Conservation (phyloP, 164 flowering plant species). For the Tetrastigma voinierianum region DNA sequence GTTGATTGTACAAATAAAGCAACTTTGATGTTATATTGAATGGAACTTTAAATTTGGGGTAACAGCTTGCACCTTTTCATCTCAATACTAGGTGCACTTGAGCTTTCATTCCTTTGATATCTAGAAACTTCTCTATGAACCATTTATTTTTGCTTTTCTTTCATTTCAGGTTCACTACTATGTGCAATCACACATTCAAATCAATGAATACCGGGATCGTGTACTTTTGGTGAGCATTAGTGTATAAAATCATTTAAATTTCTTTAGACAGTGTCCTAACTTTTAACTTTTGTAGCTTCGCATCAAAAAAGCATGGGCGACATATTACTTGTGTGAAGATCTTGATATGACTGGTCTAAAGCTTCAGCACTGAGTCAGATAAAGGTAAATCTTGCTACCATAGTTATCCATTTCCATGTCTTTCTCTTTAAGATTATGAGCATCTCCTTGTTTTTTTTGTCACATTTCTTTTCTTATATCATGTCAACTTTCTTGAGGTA, state of each 20-base stretch:
- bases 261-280: slow-evolving; percentile 2
- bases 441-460: no score
- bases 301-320: slow-evolving; percentile 63
- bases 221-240: slow-evolving; percentile 69
- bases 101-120: not conserved
- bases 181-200: slow-evolving; percentile 95
- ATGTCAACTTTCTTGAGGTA: no score
- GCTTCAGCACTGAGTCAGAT: slow-evolving; percentile 85
- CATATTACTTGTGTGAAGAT: slow-evolving; percentile 79
- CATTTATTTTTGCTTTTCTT: slow-evolving; percentile 11
- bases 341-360: slow-evolving; percentile 96
- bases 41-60: not conserved
- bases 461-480: no score
- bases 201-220: slow-evolving; percentile 94
- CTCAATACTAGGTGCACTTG: not conserved
- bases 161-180: slow-evolving; percentile 70
- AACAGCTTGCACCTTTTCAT: not conserved
- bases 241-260: not conserved
- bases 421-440: no score
- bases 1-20: not conserved
- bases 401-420: no score
- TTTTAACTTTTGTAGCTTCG: slow-evolving; percentile 51
- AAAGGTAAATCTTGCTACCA: slow-evolving; percentile 46
- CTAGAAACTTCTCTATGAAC: not conserved
- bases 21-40: not conserved